Evolutionary conservation across 805 yeast genomes (phyloP), one percentile per base, ranked within the genome.

Genomic region (Yamadazyma tumulicola): DNA sequence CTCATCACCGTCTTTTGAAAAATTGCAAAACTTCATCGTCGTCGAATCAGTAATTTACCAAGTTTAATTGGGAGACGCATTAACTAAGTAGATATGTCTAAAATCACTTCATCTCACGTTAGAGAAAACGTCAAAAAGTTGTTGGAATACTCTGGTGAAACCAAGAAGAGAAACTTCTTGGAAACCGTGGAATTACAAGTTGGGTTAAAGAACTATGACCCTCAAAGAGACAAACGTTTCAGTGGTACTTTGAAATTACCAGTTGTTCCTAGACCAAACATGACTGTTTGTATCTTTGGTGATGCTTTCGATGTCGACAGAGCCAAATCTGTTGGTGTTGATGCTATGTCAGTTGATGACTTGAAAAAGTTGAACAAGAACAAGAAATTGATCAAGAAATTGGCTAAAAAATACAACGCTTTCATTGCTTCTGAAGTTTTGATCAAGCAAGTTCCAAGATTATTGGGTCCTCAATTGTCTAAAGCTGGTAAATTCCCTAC

Each of bases 401-500:
- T 93, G 69, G 97, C 99, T 58, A 94, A 93, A 95, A 93, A 93
- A 81, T 93, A 93, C 94, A 88, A 86, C 71, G 97, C 98, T 59
- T 93, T 93, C 83, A 74, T 93, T 68, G 97, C 99, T 73, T 93
- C 99, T 54, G 98, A 93, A 74, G 95, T 85, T 54, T 85, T 93
- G 73, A 93, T 93, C 73, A 93, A 93, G 82, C 98, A 93, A 80
- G 95, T 93, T 69, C 99, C 99, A 76, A 93, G 99, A 84, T 81
- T 93, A 69, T 81, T 93, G 69, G 99, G 99, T 79, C 99, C 99
- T 72, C 96, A 91, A 74, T 87, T 93, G 68, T 93, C 98, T 58
- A 93, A 93, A 85, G 97, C 97, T 68, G 98, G 98, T 85, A 93
- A 93, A 91, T 93, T 93, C 96, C 99, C 99, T 74, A 91, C 97